Base-by-base conservation (phyloP, 352 stramenopile species). In the Ophiocytium majus region DNA sequence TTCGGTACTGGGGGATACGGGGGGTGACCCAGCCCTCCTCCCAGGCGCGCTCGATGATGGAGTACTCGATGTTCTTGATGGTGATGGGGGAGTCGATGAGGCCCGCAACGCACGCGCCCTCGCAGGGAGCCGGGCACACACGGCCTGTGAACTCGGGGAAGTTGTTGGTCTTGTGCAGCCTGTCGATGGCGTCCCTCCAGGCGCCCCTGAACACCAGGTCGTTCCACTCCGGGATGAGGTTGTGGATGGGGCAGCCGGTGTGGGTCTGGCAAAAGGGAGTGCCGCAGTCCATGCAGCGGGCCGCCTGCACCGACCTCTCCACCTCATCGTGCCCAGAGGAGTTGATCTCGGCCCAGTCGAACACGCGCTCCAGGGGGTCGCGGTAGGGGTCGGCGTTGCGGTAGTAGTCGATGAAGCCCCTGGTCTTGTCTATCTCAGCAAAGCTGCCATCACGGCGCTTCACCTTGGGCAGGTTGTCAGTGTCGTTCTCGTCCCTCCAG, bases 51-150 rank as follows among this genome's bases (percentile, higher is more conserved):
- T 99, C 96, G n/a, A 99, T 94, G 90, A 98, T 98, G 19, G 95
- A 92, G 91, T 98, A 98, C 92, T 99, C 96, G 83, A 97, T 98
- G 91, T 98, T 98, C 91, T 99, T 99, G 91, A 99, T 99, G 5
- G 96, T 98, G 43, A 99, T 94, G 66, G 96, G 95, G 66, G 95
- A 92, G 89, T 98, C 96, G 33, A 98, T 92, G 32, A 99, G 92
- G 1, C 96, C 96, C 10, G 95, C 95, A 0, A 98, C 96, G 85
- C 96, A 99, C 0, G 94, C 95, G 17, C 94, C 94, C 87, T 99
- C 96, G 83, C 96, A 99, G 1, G 96, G 96, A 80, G 96, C 96
- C 14, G 96, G 96, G 87, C 96, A 99, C 19, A 99, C 96, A 82
- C 96, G 92, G 84, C 96, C 96, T 0, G 96, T 99, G 88, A 99